phyloP scores from a whole-genome alignment of 768 basidiomycete genomes.

The Galerina sulciceps region DNA sequence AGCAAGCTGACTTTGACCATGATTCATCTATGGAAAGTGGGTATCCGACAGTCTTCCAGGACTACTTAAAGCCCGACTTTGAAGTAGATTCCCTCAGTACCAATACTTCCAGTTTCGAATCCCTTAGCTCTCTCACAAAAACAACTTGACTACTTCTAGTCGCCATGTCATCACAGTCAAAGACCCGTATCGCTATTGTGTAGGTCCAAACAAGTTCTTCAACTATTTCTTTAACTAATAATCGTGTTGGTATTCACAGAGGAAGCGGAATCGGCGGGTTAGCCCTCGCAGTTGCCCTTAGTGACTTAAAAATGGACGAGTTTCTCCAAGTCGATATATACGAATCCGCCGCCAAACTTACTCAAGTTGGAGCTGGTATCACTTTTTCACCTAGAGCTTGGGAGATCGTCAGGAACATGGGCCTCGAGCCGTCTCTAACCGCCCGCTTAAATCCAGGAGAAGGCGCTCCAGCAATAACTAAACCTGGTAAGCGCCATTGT shows the following conservation, averaged over 20 bases:
- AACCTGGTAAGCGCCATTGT: background rate
- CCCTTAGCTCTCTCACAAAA: too few relatives aligned
- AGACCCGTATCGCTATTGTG: conserved; percentile 22
- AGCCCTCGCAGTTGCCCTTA: conserved; percentile 25
- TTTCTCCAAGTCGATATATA: conserved; percentile 45
- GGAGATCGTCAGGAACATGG: conserved; percentile 44
- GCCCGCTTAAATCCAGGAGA: conserved; percentile 13
- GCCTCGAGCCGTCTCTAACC: conserved; percentile 28
- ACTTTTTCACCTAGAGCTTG: conserved; percentile 45
- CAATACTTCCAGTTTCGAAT: too few relatives aligned
- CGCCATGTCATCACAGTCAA: too few relatives aligned
- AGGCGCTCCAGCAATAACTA: background rate
- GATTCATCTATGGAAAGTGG: too few relatives aligned
- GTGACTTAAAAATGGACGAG: conserved; percentile 1
- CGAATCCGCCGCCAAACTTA: conserved; percentile 44
- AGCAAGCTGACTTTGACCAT: too few relatives aligned
- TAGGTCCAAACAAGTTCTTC: too few relatives aligned
- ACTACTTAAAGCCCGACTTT: too few relatives aligned
- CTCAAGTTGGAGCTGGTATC: conserved; percentile 51
- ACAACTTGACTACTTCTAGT: too few relatives aligned
- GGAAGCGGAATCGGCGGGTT: conserved; percentile 39
- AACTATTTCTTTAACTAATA: background rate
- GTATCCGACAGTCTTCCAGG: too few relatives aligned
- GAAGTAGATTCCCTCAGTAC: too few relatives aligned
- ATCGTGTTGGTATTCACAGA: conserved; percentile 13